Base-by-base conservation (phyloP, 2,329 filamentous ascomycete species). In the Colletotrichum sojae region DNA sequence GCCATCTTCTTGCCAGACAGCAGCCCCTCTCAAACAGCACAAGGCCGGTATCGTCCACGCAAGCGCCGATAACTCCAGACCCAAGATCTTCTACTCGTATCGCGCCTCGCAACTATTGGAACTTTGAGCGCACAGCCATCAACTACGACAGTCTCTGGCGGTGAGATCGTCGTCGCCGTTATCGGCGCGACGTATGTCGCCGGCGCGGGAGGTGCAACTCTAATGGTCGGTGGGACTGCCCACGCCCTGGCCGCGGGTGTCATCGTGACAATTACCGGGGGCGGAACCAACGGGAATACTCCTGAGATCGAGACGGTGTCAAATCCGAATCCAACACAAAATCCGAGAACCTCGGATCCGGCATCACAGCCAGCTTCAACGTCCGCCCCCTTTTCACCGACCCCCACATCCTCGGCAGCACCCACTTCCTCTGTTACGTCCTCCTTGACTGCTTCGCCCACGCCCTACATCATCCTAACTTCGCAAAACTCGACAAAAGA, bases 281-380 rank as follows among this genome's bases (percentile, higher is more conserved):
- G 56, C 3, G 56, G 51, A 10, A 10, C 55, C 3, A 61, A 61
- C 9, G 56, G 27, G 0, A 51, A 61, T 25, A 49, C 51, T n/a
- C 57, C 63, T 2, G 62, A 65, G 36, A 54, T 65, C n/a, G 36
- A 65, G 25, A 65, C 40, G 4, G 18, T 54, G 39, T 59, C 62
- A 22, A 46, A 27, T 25, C 56, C 56, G 3, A 22, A 39, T 6
- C 49, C 16, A 5, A 31, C 40, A 1, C 56, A 43, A 6, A 43
- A 51, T 8, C 56, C 49, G 6, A 27, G 18, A 18, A 61, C 51
- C 6, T 49, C 63, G 20, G 49, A 43, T 18, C 56, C 20, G 8
- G 20, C 49, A 18, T 45, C 57, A 16, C 18, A 10, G 10, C 20
- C 43, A 5, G 20, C 18, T 20, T 20, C 46, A 12, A 46, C 59